Evolutionary conservation across 176 grass and related monocot species (phyloP), one percentile per base, ranked within the genome.

Genomic region (Oryza officinalis): DNA sequence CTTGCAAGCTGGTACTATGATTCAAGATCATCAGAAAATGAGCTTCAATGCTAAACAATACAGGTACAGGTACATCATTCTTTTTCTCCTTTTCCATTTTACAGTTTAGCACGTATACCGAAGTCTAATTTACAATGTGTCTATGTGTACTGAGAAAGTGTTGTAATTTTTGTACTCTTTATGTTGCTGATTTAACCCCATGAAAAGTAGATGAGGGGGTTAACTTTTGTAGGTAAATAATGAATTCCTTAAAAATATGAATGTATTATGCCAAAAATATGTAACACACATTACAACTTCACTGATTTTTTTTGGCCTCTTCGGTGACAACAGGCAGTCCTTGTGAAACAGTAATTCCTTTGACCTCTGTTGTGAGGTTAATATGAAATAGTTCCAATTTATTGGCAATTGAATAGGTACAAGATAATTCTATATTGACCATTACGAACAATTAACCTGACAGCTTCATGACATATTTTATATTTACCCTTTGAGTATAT

Each of bases 1-100:
- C 74, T 10, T 61, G 13, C 40, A 35, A 54, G 47, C 46, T 41
- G 1, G 14, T 41, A 78, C 27, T 30, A 59, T 85, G 65, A 33
- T 85, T 77, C 57, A 63, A 69, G 27, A 27, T 76, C 28, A n/a
- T 80, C 47, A 69, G 38, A 75, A 70, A 75, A 52, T 63, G 68
- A 77, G 63, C 71, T 30, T 20, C 20, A 37, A 80, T 79, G 30
- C 68, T 68, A 40, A 5, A 30, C 28, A 12, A 13, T 18, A 52
- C 63, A 80, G 80, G 84, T 18, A 52, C 63, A 80, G 80, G 84
- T 83, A 80, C 27, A 78, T 37, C 61, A 37, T 20, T 45, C 65
- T 45, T 77, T 85, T 83, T 61, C 57, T 25, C 57, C 57, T 25
- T 25, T 61, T 61, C n/a, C 3, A 11, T 25, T 61, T 61, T 61